Percentiles rank a stretch among this genome's conserved stretches.
phyloP scores from a whole-genome alignment of 164 flowering plant genomes.

The Pachysandra terminalis region DNA sequence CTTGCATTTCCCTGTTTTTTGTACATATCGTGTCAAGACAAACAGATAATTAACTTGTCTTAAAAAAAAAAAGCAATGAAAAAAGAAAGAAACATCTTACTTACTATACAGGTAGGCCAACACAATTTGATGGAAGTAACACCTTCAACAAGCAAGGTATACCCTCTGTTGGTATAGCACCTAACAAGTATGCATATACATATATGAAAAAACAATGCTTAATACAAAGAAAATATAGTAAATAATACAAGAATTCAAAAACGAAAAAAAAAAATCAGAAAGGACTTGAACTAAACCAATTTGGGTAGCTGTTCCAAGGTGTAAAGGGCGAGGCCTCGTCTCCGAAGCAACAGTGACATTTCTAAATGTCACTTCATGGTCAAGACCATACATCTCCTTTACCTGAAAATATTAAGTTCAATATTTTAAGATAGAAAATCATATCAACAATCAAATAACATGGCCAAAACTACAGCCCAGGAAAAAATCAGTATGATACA shows the following conservation, averaged over 20 bases:
- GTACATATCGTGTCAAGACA: background rate
- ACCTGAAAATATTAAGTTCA: conserved; percentile 39
- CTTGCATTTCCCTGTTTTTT: background rate
- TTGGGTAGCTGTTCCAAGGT: conserved; percentile 93
- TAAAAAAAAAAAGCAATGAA: background rate
- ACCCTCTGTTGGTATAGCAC: conserved; percentile 95
- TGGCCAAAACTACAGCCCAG: background rate
- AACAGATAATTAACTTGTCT: background rate
- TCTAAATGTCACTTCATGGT: conserved; percentile 66
- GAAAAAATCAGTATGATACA: background rate
- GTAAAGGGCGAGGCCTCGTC: conserved; percentile 80
- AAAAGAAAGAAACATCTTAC: conserved; percentile 21
- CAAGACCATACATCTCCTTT: conserved; percentile 91
- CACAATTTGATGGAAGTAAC: conserved; percentile 79
- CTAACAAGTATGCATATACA: conserved; percentile 30
- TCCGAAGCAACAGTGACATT: conserved; percentile 75
- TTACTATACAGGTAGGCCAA: conserved; percentile 82
- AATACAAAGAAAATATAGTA: background rate
- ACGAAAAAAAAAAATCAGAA: background rate
- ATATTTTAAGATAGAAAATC: background rate
- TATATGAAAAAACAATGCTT: conserved; percentile 4
- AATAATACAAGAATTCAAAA: conserved; percentile 2
- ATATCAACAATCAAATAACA: background rate
- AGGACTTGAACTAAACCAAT: conserved; percentile 56
- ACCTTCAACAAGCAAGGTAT: conserved; percentile 90